Evolutionary conservation across 2,329 filamentous ascomycete genomes (phyloP).

Genomic region (Akanthomyces muscarius): DNA sequence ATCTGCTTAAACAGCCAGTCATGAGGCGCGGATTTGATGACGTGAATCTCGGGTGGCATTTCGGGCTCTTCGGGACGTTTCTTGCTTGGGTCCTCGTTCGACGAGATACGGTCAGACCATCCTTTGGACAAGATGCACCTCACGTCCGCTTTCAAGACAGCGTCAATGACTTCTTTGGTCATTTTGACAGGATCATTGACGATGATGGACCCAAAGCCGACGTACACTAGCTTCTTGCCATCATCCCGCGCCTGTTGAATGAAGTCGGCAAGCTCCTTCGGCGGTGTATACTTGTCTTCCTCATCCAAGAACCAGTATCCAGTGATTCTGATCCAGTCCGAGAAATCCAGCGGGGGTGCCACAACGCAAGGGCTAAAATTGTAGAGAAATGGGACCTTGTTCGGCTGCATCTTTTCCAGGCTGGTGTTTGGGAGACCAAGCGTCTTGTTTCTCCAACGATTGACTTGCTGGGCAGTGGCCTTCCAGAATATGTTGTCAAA

Average conservation of each 20-base stretch:
- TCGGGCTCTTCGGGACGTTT: slow-evolving; percentile 59
- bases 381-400: slow-evolving; percentile 97
- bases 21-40: slow-evolving; percentile 87
- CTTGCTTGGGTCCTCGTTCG: slow-evolving; percentile 40
- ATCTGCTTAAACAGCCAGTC: slow-evolving; percentile 96
- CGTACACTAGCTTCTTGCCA: slow-evolving; percentile 88
- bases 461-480: slow-evolving; percentile 84
- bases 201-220: slow-evolving; percentile 95
- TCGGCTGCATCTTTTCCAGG: slow-evolving; percentile 87
- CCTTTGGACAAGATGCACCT: slow-evolving; percentile 94
- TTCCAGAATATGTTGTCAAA: slow-evolving; percentile 98
- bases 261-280: slow-evolving; percentile 71
- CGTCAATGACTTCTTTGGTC: slow-evolving; percentile 89
- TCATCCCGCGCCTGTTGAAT: slow-evolving; percentile 79
- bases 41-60: slow-evolving; percentile 74
- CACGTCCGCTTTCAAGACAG: slow-evolving; percentile 85
- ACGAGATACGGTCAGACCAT: slow-evolving; percentile 78
- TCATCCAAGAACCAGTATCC: slow-evolving; percentile 98
- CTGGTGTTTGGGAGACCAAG: slow-evolving; percentile 76
- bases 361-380: slow-evolving; percentile 95
- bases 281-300: slow-evolving; percentile 64
- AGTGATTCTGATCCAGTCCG: slow-evolving; percentile 95
- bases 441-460: slow-evolving; percentile 81
- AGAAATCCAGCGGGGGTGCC: slow-evolving; percentile 89
- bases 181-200: slow-evolving; percentile 84